Evolutionary conservation across 1,284 basidiomycete genomes (phyloP), one percentile per base, ranked within the genome.

Genomic region (Leccinum variabile): DNA sequence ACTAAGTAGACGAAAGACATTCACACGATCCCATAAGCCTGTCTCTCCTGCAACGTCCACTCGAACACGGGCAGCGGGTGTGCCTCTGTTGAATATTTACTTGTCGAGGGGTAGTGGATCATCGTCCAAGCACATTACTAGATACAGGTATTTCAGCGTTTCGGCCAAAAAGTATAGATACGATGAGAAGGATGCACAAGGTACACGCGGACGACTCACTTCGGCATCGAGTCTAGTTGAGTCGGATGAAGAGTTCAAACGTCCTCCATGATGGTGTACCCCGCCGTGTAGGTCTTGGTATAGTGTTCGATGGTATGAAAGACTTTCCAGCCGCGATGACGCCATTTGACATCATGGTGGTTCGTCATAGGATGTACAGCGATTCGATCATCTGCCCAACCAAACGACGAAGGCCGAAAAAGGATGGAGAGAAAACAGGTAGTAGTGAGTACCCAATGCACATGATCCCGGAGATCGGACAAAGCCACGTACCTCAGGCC

Each of bases 21-120:
- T 46, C 44, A 46, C 44, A 46, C 44, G 10, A 71, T 66, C 11
- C 69, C 70, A 46, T 83, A 85, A 60, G 70, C 72, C 59, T 71
- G 66, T 61, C 77, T 79, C 71, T 88, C 86, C 63, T 76, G 69
- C 32, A 68, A 64, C 14, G 81, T 81, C 89, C 87, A 91, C 62
- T 82, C 72, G 69, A 92, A 90, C n/a, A 91, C 79, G 7, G 90
- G 91, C 1, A 93, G 75, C 1, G 90, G 83, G 68, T 94, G 91
- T 6, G 89, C 91, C 74, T 94, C 93, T 5, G 71, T 92, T 95
- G 72, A 94, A 89, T 25, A 94, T 90, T 84, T 89, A 94, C 61
- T 84, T 75, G 66, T 90, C 84, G 49, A 93, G 75, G 3, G 89
- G 86, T 25, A 92, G 66, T 1, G 80, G 74, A 49, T 87, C 86